These are phyloP conservation scores for Coelastrella sp. DNA, from an alignment of 139 green algal species.

Conservation along the genomic window DNA sequence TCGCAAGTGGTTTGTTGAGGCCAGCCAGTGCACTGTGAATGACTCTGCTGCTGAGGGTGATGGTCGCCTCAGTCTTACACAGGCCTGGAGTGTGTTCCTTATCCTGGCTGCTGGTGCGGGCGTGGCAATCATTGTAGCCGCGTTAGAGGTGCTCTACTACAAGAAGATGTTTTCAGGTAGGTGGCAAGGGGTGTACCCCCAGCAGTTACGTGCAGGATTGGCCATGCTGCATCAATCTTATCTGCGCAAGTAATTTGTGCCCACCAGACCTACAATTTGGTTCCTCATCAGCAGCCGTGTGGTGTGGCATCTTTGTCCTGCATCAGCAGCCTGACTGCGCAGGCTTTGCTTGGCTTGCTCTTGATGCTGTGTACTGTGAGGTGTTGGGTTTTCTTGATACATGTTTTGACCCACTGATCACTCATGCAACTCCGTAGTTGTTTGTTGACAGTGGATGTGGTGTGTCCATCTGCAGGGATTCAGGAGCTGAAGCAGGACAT, in stretches of 20 bases:
- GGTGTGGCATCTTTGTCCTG: neutral
- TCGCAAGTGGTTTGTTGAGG: constrained; percentile 39
- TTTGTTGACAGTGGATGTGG: neutral
- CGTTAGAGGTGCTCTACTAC: constrained; percentile 31
- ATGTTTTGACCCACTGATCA: neutral
- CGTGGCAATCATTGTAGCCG: neutral
- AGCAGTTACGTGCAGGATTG: neutral
- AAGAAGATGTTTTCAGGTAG: constrained; percentile 7
- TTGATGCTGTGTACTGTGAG: neutral
- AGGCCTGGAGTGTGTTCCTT: constrained; percentile 37
- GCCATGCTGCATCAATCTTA: neutral
- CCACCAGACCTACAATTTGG: neutral
- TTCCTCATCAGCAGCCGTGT: neutral
- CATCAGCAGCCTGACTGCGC: neutral
- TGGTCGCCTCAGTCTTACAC: neutral
- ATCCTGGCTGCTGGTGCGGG: neutral
- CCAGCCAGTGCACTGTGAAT: neutral
- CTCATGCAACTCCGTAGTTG: neutral
- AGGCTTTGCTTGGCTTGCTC: no score
- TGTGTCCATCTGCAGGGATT: neutral
- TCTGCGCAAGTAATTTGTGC: neutral
- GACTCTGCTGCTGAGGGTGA: neutral
- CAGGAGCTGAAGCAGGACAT: neutral
- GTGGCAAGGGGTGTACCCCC: neutral
- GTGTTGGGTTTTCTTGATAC: neutral